Base-by-base conservation (phyloP, 1,284 basidiomycete species). In the Gomphus bonarii region DNA sequence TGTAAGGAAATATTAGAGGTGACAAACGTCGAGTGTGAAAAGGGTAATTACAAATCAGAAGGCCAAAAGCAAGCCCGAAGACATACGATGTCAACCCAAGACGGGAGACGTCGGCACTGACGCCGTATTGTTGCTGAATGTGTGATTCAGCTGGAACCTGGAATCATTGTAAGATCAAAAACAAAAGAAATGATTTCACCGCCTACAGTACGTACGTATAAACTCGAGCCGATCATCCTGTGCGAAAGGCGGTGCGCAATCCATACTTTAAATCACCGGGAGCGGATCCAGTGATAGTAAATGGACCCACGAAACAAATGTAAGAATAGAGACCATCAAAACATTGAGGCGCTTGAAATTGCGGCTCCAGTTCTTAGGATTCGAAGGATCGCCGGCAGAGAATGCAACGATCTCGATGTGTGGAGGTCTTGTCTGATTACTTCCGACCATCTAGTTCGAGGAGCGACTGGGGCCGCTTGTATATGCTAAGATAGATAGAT, bases 41-140 rank as follows among this genome's bases (percentile, higher is more conserved):
- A 55, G 2, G 7, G 30, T 16, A 62, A 64, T n/a, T 50, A 68
- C 65, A 66, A 7, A 68, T 42, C 10, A 66, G 52, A 10, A 65
- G 65, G 1, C 64, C 66, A 33, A 65, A 57, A 8, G 62, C 64
- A 42, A 68, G 65, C 10, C 67, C 67, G 3, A 67, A 58, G 2
- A 68, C 64, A 49, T 68, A 67, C 16, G 67, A 56, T 3, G 63
- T 65, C 3, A 68, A 59, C 3, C 67, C 67, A 10, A 61, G 50
- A 40, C 63, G 66, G 14, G 63, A 58, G 0, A 63, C 57, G 33
- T 63, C 60, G 3, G 61, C 56, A 35, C 55, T 62, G n/a, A 65
- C 63, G 22, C 57, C 53, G 49, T 63, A 68, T 51, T 43, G 55
- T 25, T 58, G 36, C 31, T 58, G 60, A 22, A 68, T 61, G 40